Conservation (phyloP, 768 basidiomycete genomes). For the Tulasnella sp. region DNA sequence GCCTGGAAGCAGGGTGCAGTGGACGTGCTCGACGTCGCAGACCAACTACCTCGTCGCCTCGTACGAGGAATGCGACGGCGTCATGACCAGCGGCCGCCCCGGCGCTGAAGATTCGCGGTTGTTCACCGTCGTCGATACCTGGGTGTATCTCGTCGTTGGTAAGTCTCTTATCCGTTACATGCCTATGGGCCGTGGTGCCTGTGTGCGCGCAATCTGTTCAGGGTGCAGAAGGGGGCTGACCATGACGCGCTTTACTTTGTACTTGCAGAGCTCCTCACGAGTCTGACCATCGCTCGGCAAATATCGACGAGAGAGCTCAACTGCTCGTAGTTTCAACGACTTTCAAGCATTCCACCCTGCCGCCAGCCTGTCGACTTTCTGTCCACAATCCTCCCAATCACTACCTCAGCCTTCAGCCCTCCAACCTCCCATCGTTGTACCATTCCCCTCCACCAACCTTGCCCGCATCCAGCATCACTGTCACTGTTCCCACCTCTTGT, state of each 20-base stretch:
- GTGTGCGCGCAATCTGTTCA: not conserved
- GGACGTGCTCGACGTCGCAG: slow-evolving; percentile 20
- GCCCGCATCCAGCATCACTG: not conserved
- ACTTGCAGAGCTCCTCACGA: slow-evolving; percentile 14
- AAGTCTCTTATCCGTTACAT: not conserved
- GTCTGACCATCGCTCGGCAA: slow-evolving; percentile 19
- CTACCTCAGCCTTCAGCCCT: no score
- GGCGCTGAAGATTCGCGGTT: slow-evolving; percentile 4
- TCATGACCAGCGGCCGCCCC: slow-evolving; percentile 20
- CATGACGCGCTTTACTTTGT: not conserved
- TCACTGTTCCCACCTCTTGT: not conserved
- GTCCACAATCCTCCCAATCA: not conserved
- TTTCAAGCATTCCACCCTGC: not conserved
- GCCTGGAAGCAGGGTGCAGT: not conserved
- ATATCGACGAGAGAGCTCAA: slow-evolving; percentile 13
- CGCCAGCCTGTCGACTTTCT: not conserved
- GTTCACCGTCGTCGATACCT: slow-evolving; percentile 22
- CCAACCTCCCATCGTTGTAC: not conserved
- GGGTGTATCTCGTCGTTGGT: slow-evolving; percentile 25
- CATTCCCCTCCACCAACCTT: not conserved
- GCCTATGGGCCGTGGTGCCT: not conserved
- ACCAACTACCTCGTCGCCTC: slow-evolving; percentile 28
- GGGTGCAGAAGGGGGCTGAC: not conserved
- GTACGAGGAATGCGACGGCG: slow-evolving; percentile 17
- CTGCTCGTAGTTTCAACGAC: not conserved